Percentiles rank a stretch among this genome's conserved stretches.
Evolutionary conservation across 352 stramenopile species (phyloP).

Genomic region (Globisporangium lucens): DNA sequence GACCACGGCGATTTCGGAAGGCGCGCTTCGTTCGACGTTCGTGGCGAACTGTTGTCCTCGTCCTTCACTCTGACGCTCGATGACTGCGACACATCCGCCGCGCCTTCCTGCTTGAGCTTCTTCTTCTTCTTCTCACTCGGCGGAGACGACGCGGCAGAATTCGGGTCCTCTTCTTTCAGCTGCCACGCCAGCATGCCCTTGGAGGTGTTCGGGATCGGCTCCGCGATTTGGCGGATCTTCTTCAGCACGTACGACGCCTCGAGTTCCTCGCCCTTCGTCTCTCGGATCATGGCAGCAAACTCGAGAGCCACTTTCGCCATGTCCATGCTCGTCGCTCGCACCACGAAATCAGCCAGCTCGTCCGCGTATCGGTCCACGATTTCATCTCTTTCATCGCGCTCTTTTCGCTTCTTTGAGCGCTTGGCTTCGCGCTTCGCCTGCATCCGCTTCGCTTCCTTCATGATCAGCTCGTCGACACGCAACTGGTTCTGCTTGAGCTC

Average conservation of each 20-base stretch:
- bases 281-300: conserved; percentile 55
- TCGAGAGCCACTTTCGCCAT: conserved; percentile 66
- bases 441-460: conserved; percentile 88
- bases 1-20: conserved; percentile 65
- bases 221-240: conserved; percentile 63
- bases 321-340: conserved; percentile 51
- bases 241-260: conserved; percentile 69
- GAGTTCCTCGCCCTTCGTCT: conserved; percentile 36
- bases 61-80: conserved; percentile 24
- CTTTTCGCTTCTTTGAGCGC: conserved; percentile 76
- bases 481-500: conserved; percentile 75
- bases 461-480: conserved; percentile 83
- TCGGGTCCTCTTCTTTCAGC: conserved; percentile 42
- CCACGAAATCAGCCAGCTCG: conserved; percentile 61
- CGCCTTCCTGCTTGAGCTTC: conserved; percentile 40
- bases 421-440: conserved; percentile 78
- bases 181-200: conserved; percentile 51
- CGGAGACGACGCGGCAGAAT: conserved; percentile 1
- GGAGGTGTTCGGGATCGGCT: conserved; percentile 41
- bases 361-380: conserved; percentile 53
- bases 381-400: conserved; percentile 65
- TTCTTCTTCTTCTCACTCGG: conserved; percentile 58
- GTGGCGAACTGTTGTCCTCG: conserved; percentile 13
- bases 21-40: conserved; percentile 18
- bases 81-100: conserved; percentile 28